These are phyloP conservation scores for Tillandsia fasciculata DNA, from an alignment of 176 grass and related monocot genomes.

Conservation along the genomic window DNA sequence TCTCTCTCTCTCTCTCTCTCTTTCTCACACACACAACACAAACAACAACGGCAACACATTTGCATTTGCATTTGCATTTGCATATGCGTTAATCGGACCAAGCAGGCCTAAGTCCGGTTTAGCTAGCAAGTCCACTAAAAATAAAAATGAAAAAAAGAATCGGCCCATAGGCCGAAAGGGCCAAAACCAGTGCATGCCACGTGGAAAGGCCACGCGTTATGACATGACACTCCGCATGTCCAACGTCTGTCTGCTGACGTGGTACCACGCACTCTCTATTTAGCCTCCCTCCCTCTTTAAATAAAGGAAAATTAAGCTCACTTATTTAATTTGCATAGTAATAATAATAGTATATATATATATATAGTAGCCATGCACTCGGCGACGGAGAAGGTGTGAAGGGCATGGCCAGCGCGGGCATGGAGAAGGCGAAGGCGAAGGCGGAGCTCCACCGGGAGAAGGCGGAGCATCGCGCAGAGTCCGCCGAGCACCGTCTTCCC, in stretches of 20 bases:
- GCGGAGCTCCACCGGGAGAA: conserved; percentile 55
- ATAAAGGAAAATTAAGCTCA: neutral
- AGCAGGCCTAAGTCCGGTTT: too few species aligned
- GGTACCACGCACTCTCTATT: neutral
- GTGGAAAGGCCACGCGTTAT: neutral
- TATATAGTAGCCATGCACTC: conserved; percentile 20
- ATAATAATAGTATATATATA: neutral
- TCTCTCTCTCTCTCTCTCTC: neutral
- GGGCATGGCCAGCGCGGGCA: conserved; percentile 44
- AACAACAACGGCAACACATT: too few species aligned
- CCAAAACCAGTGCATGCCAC: neutral
- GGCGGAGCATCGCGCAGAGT: conserved; percentile 36
- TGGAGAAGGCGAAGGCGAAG: conserved; percentile 36
- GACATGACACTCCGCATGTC: neutral
- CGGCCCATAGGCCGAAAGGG: too few species aligned
- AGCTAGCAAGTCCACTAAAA: too few species aligned
- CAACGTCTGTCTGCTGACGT: neutral
- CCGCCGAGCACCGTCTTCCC: conserved; percentile 17
- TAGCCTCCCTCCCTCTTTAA: neutral
- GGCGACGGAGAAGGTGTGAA: conserved; percentile 39
- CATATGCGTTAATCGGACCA: too few species aligned
- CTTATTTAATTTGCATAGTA: neutral
- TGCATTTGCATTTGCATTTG: too few species aligned
- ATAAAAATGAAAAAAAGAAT: too few species aligned
- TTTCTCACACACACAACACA: neutral